Evolutionary conservation across 2,329 filamentous ascomycete species (phyloP), one percentile per base, ranked within the genome.

Genomic region (Fusarium sacchari): DNA sequence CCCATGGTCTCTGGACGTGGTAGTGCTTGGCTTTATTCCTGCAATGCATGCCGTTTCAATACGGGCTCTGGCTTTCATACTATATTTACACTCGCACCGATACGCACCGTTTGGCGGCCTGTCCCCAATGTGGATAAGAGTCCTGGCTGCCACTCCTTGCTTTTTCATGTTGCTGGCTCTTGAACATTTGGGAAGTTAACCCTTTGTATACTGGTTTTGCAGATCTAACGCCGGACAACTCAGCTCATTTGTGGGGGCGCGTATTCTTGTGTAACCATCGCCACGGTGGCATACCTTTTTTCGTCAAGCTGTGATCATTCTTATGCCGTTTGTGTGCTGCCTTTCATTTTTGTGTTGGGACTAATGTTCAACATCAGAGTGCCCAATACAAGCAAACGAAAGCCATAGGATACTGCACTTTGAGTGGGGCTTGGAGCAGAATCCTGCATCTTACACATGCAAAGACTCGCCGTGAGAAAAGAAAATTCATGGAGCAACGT

Each of bases 51-150:
- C n/a, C 26, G 47, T 67, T 71, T 28, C 57, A 59, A 72, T 63
- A 68, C 55, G 57, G 67, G 64, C 50, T 69, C 37, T 65, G 40
- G 46, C 49, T 40, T 57, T 49, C 20, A 59, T 69, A 67, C 69
- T 69, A 71, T 69, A 69, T 71, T 74, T 73, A 67, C 75, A 60
- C 75, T 53, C 61, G 47, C 65, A 67, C 68, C 44, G 37, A 43
- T 20, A 49, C n/a, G 28, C 43, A 68, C 40, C 39, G 59, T 73
- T 71, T 65, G 53, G 53, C 46, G 37, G 47, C 55, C 46, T 58
- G 52, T 30, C 46, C n/a, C 28, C 24, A 58, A 56, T 32, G n/a
- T 24, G 62, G 58, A 61, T 18, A 64, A 24, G 44, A 50, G 26
- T 26, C 18, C 44, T 46, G 34, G 28, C 39, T 58, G 46, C 44